Evolutionary conservation across 192 early-diverging fungal genomes (phyloP).

Genomic region (Entophlyctis luteolus): DNA sequence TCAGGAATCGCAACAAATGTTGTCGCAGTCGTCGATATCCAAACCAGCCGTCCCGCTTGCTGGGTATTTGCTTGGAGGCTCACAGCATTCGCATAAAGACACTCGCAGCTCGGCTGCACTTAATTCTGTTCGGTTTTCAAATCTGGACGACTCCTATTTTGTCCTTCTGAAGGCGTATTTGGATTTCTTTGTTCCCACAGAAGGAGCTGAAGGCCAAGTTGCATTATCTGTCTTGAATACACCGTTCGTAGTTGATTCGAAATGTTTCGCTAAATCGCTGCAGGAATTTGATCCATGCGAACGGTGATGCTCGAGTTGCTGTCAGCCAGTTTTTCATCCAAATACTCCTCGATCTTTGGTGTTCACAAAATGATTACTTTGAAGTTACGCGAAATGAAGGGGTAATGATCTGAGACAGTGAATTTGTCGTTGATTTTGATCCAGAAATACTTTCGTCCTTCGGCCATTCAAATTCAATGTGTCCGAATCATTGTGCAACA

Average conservation of each 20-base stretch:
- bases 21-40: neutral
- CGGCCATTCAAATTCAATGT: slow-evolving; percentile 22
- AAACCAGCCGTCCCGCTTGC: neutral
- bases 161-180: slow-evolving; percentile 7
- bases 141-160: slow-evolving; percentile 9
- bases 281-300: neutral
- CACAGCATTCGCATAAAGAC: neutral
- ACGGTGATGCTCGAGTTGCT: neutral
- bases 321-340: slow-evolving; percentile 34
- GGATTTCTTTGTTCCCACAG: slow-evolving; percentile 13
- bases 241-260: neutral
- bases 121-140: neutral
- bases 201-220: neutral
- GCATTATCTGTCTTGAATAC: neutral
- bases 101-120: neutral
- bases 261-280: neutral
- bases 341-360: slow-evolving; percentile 36
- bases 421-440: neutral
- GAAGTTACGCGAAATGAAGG: slow-evolving; percentile 2
- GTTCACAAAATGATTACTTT: slow-evolving; percentile 37
- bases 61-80: neutral
- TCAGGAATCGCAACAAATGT: neutral
- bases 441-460: neutral
- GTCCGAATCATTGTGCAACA: slow-evolving; percentile 16
- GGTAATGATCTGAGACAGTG: neutral